Base-by-base conservation (phyloP, 768 basidiomycete genomes). In the Epithele typhae region DNA sequence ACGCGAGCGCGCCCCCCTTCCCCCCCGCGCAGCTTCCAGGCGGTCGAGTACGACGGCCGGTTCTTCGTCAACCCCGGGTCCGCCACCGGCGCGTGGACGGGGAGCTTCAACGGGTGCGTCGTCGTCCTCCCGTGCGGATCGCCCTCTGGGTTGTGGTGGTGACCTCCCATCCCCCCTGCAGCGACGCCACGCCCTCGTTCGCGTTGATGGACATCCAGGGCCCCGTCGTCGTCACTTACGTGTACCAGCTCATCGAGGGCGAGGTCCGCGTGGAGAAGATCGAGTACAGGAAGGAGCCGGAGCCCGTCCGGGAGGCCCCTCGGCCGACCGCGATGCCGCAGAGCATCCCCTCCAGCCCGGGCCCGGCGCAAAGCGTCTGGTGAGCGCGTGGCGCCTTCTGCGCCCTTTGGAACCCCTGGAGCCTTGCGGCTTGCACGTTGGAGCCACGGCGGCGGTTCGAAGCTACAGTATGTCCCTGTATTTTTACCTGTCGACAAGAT, bases 131-230 rank as follows among this genome's bases (percentile, higher is more conserved):
- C 30, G 1, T 21, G 12, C 35, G 32, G 19, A 23, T 4, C 19
- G 22, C 25, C 8, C n/a, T 4, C 19, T 25, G 15, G 18, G 37
- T 19, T 15, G 19, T 30, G 22, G 35, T 0, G n/a, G n/a, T n/a
- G n/a, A n/a, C n/a, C n/a, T n/a, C n/a, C n/a, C n/a, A n/a, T 35
- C 11, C 25, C 30, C 35, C 9, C 22, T 19, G 8, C 57, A 93
- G 92, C 3, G 91, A 92, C 23, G 83, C 87, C 2, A 92, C 79
- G 2, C 95, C 96, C 0, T 93, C 92, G 2, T 99, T 99, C 60
- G 96, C 96, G 1, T 70, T 98, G 37, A 92, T 99, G 87, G 96
- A 98, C 63, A 85, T 99, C 27, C 96, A 99, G 68, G 96, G 96
- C 4, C 82, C 91, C 2, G 92, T 95, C 8, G 89, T 99, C 25